phyloP scores from a whole-genome alignment of 2,329 filamentous ascomycete species.

The Colletotrichum kahawae region DNA sequence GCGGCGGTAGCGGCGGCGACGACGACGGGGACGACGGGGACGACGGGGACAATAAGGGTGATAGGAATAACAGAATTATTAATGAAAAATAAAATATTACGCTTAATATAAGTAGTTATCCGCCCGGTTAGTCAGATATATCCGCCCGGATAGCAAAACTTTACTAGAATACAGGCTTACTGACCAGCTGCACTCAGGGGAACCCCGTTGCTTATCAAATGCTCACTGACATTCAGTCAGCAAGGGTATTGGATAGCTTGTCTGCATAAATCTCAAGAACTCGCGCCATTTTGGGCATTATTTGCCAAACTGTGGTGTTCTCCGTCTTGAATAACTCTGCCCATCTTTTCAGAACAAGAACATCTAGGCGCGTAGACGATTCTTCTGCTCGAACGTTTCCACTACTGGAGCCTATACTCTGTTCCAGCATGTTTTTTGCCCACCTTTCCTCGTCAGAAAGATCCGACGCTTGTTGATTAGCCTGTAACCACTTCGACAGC shows the following conservation, averaged over 20 bases:
- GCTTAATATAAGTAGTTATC: no score
- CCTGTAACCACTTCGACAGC: background rate
- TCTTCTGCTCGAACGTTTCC: background rate
- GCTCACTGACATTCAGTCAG: rapidly evolving
- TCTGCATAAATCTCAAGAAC: constrained; percentile 4
- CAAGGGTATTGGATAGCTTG: background rate
- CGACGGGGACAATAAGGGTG: no score
- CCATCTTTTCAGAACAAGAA: background rate
- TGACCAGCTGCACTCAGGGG: background rate
- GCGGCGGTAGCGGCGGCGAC: no score
- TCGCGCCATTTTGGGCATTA: background rate
- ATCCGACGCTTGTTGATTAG: background rate
- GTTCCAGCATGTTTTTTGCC: background rate
- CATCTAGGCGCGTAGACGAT: background rate
- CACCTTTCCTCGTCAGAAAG: background rate
- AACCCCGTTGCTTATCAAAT: background rate
- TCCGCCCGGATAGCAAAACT: no score
- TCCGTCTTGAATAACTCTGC: background rate
- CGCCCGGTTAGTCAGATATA: no score
- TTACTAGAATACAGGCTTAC: background rate
- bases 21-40: no score
- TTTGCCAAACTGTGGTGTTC: background rate
- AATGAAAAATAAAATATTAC: no score
- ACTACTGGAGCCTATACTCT: background rate
- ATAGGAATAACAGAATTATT: no score